Evolutionary conservation across 805 yeast species (phyloP), one percentile per base, ranked within the genome.

Genomic region (Candida piceae): DNA sequence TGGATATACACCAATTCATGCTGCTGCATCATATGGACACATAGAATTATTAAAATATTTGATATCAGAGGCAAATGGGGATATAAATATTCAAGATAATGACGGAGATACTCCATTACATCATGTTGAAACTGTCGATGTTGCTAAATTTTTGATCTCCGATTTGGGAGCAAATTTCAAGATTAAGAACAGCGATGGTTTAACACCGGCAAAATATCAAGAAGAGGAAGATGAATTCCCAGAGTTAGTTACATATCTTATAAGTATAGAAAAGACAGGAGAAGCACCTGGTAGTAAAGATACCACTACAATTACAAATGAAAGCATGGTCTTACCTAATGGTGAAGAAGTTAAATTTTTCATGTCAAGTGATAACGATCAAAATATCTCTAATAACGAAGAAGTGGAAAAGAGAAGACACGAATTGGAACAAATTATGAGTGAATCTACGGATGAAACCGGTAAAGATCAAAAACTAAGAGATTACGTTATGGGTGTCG

Each of bases 101-200:
- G 98, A 94, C 46, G 97, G 97, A 2, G 99, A 93, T 52, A 83
- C 97, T 0, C 97, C 99, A 1, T 66, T 93, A 42, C 97, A 90
- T 58, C 94, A 87, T 48, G 85, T 78, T 16, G 99, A 93, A 54
- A 82, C 78, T 38, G 62, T 74, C 0, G 64, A 56, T 2, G 70
- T 78, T 1, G 97, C 95, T 1, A 74, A 72, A 46, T 50, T 69
- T 17, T 64, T 93, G 36, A 69, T 93, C 0, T 85, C 79, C 46
- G 75, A 76, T 35, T 69, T 80, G 22, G 69, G 74, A 4, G 96
- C 90, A 0, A 83, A 86, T 58, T 70, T 65, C 55, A 74, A 60
- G 30, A 49, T 76, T 25, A 74, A 67, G 53, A 90, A 93, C 57
- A 58, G 62, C 30, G 96, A 85, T 19, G 94, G 86, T 4, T 72